Base-by-base conservation (phyloP, 1,284 basidiomycete species). In the Cryptococcus sp. region DNA sequence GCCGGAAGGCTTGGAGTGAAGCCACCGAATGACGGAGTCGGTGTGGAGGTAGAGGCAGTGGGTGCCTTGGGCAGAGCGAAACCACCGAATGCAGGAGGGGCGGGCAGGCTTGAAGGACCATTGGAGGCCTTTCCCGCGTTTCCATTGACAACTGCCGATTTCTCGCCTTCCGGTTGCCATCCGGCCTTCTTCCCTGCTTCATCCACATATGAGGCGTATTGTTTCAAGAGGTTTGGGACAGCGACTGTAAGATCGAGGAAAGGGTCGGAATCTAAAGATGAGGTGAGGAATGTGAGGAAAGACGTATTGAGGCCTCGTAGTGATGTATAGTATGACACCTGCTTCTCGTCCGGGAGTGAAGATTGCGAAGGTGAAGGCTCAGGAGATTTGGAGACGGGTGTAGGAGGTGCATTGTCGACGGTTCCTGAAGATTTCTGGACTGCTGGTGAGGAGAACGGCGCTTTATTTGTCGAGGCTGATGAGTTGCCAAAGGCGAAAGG, bases 301-400 rank as follows among this genome's bases (percentile, higher is more conserved):
- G 89, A 88, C 20, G 84, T 76, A 70, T 94, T 94, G 46, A 94
- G 82, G 13, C 91, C 91, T 19, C 91, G 86, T 19, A 94, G 81
- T 7, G 86, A 84, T 40, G 81, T 85, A 77, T 86, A 91, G 75
- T 90, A 93, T 44, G 81, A 78, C 5, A 79, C 77, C 29, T 79
- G 71, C 22, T 79, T 72, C 38, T 74, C 69, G 7, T 76, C 50
- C 7, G 73, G 70, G 8, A 69, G 68, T 3, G 57, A 60, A 10
- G 65, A 19, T 46, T 61, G 62, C 8, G 64, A 58, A 5, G 68
- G 58, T 3, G 55, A 50, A 13, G 64, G 53, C 13, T 52, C 55
- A 19, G 54, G 45, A 23, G 46, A 34, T n/a, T 47, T 39, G 15
- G 50, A 47, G 22, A 20, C 26, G 19, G 58, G 40, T 20, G 55